Conservation (phyloP, 2,329 filamentous ascomycete species). For the Talaromyces funiculosus region DNA sequence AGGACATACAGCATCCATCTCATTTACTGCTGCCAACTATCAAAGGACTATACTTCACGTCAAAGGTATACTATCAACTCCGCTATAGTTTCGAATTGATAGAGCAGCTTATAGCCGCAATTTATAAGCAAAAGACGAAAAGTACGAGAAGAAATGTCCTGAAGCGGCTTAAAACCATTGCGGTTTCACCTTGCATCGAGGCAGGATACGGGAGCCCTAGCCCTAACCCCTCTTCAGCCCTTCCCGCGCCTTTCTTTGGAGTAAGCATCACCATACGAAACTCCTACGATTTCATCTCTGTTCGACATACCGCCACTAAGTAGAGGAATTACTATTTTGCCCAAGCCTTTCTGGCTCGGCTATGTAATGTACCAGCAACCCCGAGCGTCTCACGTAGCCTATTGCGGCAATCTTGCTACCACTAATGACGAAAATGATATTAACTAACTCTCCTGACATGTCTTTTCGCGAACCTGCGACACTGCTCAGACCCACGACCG, state of each 20-base stretch:
- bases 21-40: background rate
- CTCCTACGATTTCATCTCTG: background rate
- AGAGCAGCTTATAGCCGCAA: background rate
- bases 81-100: background rate
- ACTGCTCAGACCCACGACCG: constrained; percentile 5
- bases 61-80: background rate
- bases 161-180: constrained; percentile 1
- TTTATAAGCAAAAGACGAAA: background rate
- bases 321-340: background rate
- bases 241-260: background rate
- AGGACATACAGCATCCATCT: background rate
- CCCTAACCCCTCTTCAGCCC: constrained; percentile 2
- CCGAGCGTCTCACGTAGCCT: background rate
- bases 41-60: background rate
- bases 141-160: background rate
- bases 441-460: background rate
- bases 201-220: constrained; percentile 9
- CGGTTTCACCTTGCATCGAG: constrained; percentile 4
- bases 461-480: constrained; percentile 1
- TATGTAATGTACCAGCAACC: background rate
- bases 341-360: background rate
- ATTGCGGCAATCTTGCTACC: background rate
- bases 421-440: background rate
- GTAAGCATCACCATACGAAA: background rate
- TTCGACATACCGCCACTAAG: background rate